These are phyloP conservation scores for Daldinia eschscholtzii DNA, from an alignment of 2,329 filamentous ascomycete species.

Conservation along the genomic window DNA sequence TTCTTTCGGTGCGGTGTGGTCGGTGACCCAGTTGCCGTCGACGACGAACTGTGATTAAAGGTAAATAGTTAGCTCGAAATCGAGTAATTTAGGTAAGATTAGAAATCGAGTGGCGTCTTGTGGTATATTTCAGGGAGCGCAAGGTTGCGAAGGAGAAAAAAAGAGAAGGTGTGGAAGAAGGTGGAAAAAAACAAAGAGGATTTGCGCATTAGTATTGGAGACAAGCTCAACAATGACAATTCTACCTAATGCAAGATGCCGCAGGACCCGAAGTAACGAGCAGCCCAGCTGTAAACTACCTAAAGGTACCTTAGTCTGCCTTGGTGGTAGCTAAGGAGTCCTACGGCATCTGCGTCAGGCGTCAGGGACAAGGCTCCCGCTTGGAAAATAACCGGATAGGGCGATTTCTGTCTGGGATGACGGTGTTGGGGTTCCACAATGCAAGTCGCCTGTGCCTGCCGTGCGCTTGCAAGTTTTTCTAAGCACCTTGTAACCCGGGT, in stretches of 20 bases:
- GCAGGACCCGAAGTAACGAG: conserved; percentile 34
- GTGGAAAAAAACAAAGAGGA: conserved; percentile 9
- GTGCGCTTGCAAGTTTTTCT: conserved; percentile 28
- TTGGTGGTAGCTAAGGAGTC: conserved; percentile 19
- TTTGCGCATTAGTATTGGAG: conserved; percentile 21
- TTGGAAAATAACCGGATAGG: conserved; percentile 27
- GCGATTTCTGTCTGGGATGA: conserved; percentile 28
- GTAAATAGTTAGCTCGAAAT: conserved; percentile 46
- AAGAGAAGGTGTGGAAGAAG: conserved; percentile 25
- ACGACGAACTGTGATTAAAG: conserved; percentile 82
- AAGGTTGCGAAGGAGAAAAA: conserved; percentile 35
- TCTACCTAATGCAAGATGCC: conserved; percentile 36
- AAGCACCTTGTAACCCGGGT: background rate
- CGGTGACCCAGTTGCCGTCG: conserved; percentile 89
- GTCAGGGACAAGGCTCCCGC: conserved; percentile 33
- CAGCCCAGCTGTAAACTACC: conserved; percentile 22
- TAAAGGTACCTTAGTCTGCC: conserved; percentile 22
- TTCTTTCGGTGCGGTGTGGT: conserved; percentile 84
- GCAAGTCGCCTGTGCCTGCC: conserved; percentile 37
- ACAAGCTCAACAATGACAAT: conserved; percentile 31
- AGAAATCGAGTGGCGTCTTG: conserved; percentile 26
- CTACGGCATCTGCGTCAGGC: conserved; percentile 27
- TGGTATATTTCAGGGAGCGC: conserved; percentile 24
- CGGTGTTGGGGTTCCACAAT: conserved; percentile 37
- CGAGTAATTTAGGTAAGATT: conserved; percentile 40